Evolutionary conservation across 352 stramenopile genomes (phyloP), one percentile per base, ranked within the genome.

Genomic region (Pythium utonaiense): DNA sequence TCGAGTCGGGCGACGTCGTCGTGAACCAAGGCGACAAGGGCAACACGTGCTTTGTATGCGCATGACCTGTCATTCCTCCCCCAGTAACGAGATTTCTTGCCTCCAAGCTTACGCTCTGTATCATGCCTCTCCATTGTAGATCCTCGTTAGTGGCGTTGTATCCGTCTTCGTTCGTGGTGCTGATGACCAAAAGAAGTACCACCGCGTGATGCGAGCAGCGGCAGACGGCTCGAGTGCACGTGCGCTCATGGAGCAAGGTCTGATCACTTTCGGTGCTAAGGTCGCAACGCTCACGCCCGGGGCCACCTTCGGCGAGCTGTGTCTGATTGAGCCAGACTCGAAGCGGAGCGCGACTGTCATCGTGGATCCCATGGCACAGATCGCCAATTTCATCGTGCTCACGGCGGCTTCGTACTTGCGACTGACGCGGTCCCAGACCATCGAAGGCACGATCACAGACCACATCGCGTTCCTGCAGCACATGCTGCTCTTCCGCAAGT

Each of bases 351-450:
- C 83, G 19, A 94, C 83, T 13, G 79, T 91, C n/a, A 71, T 91
- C 50, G 85, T 93, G 17, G 85, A 94, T 47, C 50, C 66, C 10
- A 62, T 77, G 27, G 76, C 77, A 8, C 76, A 89, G 70, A 76
- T 76, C 58, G 82, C 85, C 34, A 91, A 89, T 64, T 92, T 94
- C 34, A 91, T 94, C 51, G 85, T 93, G 49, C 82, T 94, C 62
- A 87, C 85, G 12, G 82, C 85, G 6, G 73, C 83, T 10, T 91
- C 80, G 25, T 94, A 94, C 59, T 50, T 91, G 24, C 77, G 84
- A 25, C 90, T 94, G 77, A 94, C 85, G 19, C 79, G 81, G 6
- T 91, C 78, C 25, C 81, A 91, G 64, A 85, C 74, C 4, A 91
- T 89, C 41, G 81, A 91, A 54, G 84, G 84, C 48, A 88, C 84